Base-by-base conservation (phyloP, 768 basidiomycete species). In the Suillus cothurnatus region DNA sequence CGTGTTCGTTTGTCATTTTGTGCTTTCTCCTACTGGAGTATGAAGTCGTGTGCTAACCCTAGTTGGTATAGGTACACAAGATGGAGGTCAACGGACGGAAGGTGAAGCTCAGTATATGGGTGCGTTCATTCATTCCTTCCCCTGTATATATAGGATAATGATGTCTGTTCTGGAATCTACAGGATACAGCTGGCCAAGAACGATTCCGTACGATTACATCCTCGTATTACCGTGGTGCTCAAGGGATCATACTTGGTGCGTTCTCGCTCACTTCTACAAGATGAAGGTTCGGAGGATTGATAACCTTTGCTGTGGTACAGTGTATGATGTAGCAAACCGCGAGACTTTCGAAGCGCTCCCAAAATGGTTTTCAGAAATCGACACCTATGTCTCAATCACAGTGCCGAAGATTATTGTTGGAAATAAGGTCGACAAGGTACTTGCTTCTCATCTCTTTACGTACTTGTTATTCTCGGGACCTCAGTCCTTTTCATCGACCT, bases 151-250 rank as follows among this genome's bases (percentile, higher is more conserved):
- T 23, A 34, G n/a, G 28, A 19, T 39, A 15, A 38, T 60, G 26
- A 26, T n/a, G 14, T 52, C 63, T 28, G n/a, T 28, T 28, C 28
- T 41, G 64, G n/a, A n/a, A n/a, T n/a, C 49, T 28, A 58, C 49
- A 95, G 94, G 94, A 97, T 71, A 97, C 95, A 0, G 94, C 95
- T 59, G 97, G 97, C 0, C 97, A 99, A 76, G 97, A 99, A 78
- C 88, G 97, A 6, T 99, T 98, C 74, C 85, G 95, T 55, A 97
- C 96, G 4, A 91, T 99, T 70, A 99, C 97, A 6, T 91, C 91
- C 3, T 94, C 92, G 11, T 99, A 99, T 72, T 99, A 99, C 73
- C 86, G 97, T 34, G 92, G 92, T 2, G 92, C 92, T 52, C 91
- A 94, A 69, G 92, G 92, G 8, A 85, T 93, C 60, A 91, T 94